Base-by-base conservation (phyloP, 2,329 filamentous ascomycete genomes). In the Microsporum audouinii region DNA sequence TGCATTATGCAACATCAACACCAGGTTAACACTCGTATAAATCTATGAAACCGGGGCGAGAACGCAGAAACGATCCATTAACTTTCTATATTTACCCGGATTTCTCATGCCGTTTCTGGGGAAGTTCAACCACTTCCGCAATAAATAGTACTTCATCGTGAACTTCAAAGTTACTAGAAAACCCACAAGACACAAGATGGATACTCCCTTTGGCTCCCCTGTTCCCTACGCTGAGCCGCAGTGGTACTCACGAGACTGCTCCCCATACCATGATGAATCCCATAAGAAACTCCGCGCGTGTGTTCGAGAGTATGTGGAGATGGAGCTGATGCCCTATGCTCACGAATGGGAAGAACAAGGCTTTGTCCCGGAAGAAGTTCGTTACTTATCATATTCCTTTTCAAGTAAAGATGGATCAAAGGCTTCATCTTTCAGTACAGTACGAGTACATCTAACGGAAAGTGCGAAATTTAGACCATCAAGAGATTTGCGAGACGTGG, bases 341-440 rank as follows among this genome's bases (percentile, higher is more conserved):
- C 77, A 84, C 36, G 82, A 86, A 43, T 88, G 85, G 85, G 86
- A 88, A 68, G 78, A 77, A 2, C 79, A 79, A 1, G 79, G 80
- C 1, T 70, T 79, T 60, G 80, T 82, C 10, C 81, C 81, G 8
- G 68, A 71, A 5, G 70, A 71, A 58, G 70, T 71, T 62, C n/a
- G 60, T 56, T 10, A 23, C 41, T 23, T 31, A 62, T 38, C 33
- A 33, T 57, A 57, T 49, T 51, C 36, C 43, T 29, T 27, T 47
- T 47, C 5, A 5, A 36, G 34, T 43, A 29, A 27, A 5, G 34
- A 5, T 36, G 34, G 2, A 34, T 51, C 8, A 12, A 29, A 55
- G 8, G 10, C 6, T 4, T 34, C 38, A 8, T 27, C 31, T 7
- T 5, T 23, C 33, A 57, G 31, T 23, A 12, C n/a, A 3, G 17